These are phyloP conservation scores for Saccharomycopsis fodiens DNA, from an alignment of 805 yeast genomes.

Conservation along the genomic window DNA sequence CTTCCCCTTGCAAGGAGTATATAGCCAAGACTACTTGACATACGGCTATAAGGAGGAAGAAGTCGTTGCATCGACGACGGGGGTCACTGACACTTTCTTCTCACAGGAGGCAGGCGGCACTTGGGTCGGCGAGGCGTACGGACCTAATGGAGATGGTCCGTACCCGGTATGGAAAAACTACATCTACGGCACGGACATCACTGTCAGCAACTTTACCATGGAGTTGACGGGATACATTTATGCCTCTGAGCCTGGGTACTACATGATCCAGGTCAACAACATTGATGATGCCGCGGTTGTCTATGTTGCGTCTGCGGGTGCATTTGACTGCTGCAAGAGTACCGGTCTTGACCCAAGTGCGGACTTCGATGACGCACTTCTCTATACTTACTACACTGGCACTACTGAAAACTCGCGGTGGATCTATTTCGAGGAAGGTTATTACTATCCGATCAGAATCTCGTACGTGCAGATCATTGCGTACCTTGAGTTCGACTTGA, in stretches of 20 bases:
- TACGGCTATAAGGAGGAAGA: not conserved
- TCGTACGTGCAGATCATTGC: constrained; percentile 23
- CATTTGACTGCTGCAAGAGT: constrained; percentile 28
- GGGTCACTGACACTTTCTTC: not conserved
- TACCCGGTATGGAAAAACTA: not conserved
- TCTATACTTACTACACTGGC: not conserved
- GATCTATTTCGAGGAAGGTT: constrained; percentile 22
- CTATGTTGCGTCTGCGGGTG: constrained; percentile 26
- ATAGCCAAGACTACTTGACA: not conserved
- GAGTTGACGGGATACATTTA: constrained; percentile 23
- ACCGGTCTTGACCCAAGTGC: not conserved
- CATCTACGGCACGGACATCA: constrained; percentile 1
- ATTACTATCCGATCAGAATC: constrained; percentile 27
- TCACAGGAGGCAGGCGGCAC: not conserved
- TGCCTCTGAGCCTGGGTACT: constrained; percentile 27
- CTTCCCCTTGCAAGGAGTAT: not conserved
- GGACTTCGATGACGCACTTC: not conserved
- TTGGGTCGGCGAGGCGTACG: not conserved
- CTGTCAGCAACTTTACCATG: constrained; percentile 22
- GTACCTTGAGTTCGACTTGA: constrained; percentile 20
- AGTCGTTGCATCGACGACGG: not conserved
- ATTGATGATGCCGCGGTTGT: constrained; percentile 29
- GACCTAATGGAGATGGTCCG: not conserved
- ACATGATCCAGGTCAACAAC: constrained; percentile 20
- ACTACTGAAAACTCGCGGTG: not conserved